These are phyloP conservation scores for Lactarius hengduanensis DNA, from an alignment of 768 basidiomycete genomes.

Conservation along the genomic window DNA sequence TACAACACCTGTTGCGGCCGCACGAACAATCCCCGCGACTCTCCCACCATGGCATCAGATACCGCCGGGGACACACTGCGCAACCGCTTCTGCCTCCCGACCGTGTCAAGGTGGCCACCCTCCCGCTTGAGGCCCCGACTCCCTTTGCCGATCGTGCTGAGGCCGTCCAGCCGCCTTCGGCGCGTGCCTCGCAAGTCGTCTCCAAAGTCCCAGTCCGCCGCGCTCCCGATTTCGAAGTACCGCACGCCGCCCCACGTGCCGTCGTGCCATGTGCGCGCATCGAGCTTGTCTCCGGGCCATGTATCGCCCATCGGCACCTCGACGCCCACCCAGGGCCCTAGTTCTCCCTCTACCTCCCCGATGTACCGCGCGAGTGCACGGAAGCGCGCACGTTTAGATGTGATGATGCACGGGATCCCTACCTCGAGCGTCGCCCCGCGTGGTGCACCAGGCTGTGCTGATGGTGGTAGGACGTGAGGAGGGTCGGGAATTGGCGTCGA, in stretches of 20 bases:
- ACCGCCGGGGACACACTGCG: constrained; percentile 66
- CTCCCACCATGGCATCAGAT: constrained; percentile 56
- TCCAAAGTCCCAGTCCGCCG: constrained; percentile 65
- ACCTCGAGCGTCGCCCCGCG: constrained; percentile 76
- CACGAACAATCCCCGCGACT: constrained; percentile 76
- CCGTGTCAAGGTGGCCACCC: constrained; percentile 50
- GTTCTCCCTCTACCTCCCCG: constrained; percentile 78
- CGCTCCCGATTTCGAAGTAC: constrained; percentile 75
- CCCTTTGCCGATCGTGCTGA: constrained; percentile 38
- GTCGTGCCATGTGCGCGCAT: constrained; percentile 83
- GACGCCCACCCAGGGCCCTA: constrained; percentile 87
- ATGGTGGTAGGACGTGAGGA: constrained; percentile 13
- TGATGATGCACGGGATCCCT: constrained; percentile 88
- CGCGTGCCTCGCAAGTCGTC: constrained; percentile 42
- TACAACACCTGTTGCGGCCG: constrained; percentile 84
- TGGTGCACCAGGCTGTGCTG: constrained; percentile 34
- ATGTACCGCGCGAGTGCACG: constrained; percentile 87
- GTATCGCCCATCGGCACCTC: constrained; percentile 72
- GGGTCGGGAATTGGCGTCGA: constrained; percentile 22
- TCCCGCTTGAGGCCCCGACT: constrained; percentile 47
- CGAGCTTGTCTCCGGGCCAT: constrained; percentile 50
- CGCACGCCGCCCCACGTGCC: constrained; percentile 78
- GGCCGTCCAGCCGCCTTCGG: constrained; percentile 41
- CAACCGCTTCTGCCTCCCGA: constrained; percentile 55
- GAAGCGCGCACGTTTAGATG: constrained; percentile 79